These are phyloP conservation scores for Cystofilobasidium capitatum DNA, from an alignment of 768 basidiomycete species.

Conservation along the genomic window DNA sequence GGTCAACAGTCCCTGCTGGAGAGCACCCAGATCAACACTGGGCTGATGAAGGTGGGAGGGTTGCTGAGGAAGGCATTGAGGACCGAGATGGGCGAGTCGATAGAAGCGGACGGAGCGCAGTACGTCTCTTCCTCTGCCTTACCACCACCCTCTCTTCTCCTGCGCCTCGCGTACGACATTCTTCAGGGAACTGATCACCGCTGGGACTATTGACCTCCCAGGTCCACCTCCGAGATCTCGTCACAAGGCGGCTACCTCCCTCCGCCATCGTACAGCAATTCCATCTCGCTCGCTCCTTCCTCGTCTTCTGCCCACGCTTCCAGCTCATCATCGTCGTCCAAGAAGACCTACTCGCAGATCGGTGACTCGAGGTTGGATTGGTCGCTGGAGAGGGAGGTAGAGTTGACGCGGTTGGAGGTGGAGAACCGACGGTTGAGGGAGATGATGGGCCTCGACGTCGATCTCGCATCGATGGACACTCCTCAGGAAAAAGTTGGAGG, in stretches of 20 bases:
- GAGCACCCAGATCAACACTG: slow-evolving; percentile 10
- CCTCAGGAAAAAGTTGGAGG: too few relatives aligned
- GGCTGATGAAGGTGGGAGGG: slow-evolving; percentile 4
- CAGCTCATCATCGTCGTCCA: not conserved
- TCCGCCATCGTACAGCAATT: slow-evolving; percentile 6
- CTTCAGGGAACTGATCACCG: not conserved
- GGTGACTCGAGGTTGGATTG: slow-evolving; percentile 51
- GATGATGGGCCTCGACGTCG: slow-evolving; percentile 53
- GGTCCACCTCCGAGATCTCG: slow-evolving; percentile 2
- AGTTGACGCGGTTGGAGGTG: slow-evolving; percentile 66
- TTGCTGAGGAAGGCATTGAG: slow-evolving; percentile 22
- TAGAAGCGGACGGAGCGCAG: not conserved
- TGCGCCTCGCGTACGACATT: not conserved
- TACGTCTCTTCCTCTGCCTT: not conserved
- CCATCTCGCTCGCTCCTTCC: not conserved
- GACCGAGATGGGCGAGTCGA: slow-evolving; percentile 17
- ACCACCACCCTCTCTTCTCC: not conserved
- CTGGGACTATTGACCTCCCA: not conserved
- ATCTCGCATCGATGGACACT: too few relatives aligned
- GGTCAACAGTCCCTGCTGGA: slow-evolving; percentile 19
- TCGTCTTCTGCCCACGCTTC: not conserved
- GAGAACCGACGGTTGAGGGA: slow-evolving; percentile 74
- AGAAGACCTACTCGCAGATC: not conserved
- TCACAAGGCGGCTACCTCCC: slow-evolving; percentile 22
- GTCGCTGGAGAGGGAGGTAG: slow-evolving; percentile 75